phyloP scores from a whole-genome alignment of 2,329 filamentous ascomycete species.

The Ascochyta lentis region DNA sequence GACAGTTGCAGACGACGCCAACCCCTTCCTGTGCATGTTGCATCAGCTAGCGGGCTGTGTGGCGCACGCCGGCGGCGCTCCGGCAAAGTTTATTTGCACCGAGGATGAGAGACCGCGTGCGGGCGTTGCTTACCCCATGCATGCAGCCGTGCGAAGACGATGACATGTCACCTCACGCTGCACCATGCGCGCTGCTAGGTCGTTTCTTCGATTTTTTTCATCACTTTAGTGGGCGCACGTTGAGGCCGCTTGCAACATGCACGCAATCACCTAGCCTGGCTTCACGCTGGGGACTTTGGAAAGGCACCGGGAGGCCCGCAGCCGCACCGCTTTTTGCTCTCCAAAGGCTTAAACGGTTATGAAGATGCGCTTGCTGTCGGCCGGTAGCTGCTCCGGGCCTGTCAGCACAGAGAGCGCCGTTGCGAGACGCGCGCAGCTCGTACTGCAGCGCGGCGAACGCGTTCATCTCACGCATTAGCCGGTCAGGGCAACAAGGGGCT shows the following conservation, averaged over 20 bases:
- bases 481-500: neutral
- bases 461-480: constrained; percentile 4
- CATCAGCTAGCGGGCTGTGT: constrained; percentile 12
- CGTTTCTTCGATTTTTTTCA: too few species aligned
- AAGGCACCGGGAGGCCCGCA: constrained; percentile 12
- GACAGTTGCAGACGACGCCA: constrained; percentile 16
- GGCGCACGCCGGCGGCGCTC: constrained; percentile 6
- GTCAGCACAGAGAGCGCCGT: constrained; percentile 7
- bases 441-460: neutral
- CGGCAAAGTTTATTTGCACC: constrained; percentile 20
- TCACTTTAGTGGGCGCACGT: too few species aligned
- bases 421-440: constrained; percentile 8
- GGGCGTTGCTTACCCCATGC: neutral
- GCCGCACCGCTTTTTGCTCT: constrained; percentile 2
- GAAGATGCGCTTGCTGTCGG: constrained; percentile 1
- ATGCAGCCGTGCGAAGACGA: constrained; percentile 10
- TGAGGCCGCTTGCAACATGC: constrained; percentile 11
- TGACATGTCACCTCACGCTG: neutral
- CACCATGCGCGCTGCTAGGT: too few species aligned
- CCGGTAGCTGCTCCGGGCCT: constrained; percentile 9
- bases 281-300: constrained; percentile 1
- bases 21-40: neutral
- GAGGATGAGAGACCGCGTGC: constrained; percentile 6
- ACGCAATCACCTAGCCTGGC: constrained; percentile 3
- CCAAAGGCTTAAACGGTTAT: neutral